Evolutionary conservation across 148 eudicot genomes (phyloP), one percentile per base, ranked within the genome.

Genomic region (Rhododendron griersonianum): DNA sequence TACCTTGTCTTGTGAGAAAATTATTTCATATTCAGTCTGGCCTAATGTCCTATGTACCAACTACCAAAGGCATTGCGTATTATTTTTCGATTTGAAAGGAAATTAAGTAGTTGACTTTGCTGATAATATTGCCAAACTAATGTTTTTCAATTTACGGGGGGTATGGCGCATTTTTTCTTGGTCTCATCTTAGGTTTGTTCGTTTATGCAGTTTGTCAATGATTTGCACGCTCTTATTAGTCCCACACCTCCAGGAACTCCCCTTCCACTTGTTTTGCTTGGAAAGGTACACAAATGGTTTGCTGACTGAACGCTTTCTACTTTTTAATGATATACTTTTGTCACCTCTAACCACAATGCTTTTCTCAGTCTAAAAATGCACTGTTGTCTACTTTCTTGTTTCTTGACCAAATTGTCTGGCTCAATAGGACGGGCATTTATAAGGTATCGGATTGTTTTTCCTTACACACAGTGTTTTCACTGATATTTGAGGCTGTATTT

Each of bases 381-480:
- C 87, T 97, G 75, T 53, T 97, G 84, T 95, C 98, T n/a, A 95
- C 96, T 71, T 95, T 95, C 92, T 90, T 97, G 93, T 95, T 97
- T 89, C 95, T 97, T 50, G 99, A 97, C 86, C 98, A 97, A 94
- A 89, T 97, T 90, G 99, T 97, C 82, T 97, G 98, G 98, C 98
- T 97, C 82, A 92, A 95, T 80, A 93, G 98, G 91, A 89, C 91
- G 77, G 99, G 99, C 91, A 95, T 97, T 83, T 97, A 95, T 85
- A 92, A 97, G 99, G 99, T 97, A 91, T 69, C 50, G 84, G 30
- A 47, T 35, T 8, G 28, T 57, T 39, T 84, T 47, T 69, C 28
- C 33, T 85, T n/a, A 3, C 83, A 50, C 50, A 61, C 45, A 35
- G 9, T 61, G 81, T 35, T 84, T 81, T 33, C 84, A 79, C 48